phyloP scores from a whole-genome alignment of 129 eudicot genomes.

The Centella asiatica region DNA sequence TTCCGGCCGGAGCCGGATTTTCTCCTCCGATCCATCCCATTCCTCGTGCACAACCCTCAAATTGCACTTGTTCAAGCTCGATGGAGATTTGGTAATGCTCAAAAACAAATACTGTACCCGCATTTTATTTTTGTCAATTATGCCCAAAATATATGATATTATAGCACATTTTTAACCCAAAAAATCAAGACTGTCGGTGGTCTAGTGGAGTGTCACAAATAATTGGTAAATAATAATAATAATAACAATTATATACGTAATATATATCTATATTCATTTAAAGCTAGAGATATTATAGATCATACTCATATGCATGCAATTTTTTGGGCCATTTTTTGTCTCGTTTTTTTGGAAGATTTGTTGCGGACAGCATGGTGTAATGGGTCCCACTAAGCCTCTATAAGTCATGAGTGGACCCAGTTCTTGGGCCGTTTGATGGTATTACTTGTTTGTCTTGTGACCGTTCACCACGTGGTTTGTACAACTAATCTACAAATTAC shows the following conservation, averaged over 20 bases:
- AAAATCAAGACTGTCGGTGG: conserved; percentile 32
- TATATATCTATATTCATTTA: too few species aligned
- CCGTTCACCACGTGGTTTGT: not conserved
- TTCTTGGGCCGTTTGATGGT: not conserved
- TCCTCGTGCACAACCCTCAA: conserved; percentile 66
- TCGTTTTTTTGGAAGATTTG: conserved; percentile 14
- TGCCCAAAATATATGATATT: not conserved
- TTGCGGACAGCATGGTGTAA: conserved; percentile 1
- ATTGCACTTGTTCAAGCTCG: conserved; percentile 94
- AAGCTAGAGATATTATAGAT: too few species aligned
- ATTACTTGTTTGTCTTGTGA: not conserved
- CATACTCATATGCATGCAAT: not conserved
- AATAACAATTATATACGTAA: too few species aligned
- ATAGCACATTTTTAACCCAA: too few species aligned
- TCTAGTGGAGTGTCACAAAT: conserved; percentile 4
- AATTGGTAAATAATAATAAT: too few species aligned
- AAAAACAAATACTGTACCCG: not conserved
- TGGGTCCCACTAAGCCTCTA: not conserved
- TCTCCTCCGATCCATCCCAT: conserved; percentile 81
- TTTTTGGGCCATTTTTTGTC: not conserved
- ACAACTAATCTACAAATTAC: not conserved
- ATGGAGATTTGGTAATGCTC: conserved; percentile 85
- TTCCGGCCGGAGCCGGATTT: conserved; percentile 97
- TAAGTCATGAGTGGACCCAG: conserved; percentile 20
- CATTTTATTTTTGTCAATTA: not conserved